A percentile compares a stretch with the other conserved stretches of the same genome.
Conservation (phyloP, 1,284 basidiomycete species). For the Apiotrichum porosum region DNA sequence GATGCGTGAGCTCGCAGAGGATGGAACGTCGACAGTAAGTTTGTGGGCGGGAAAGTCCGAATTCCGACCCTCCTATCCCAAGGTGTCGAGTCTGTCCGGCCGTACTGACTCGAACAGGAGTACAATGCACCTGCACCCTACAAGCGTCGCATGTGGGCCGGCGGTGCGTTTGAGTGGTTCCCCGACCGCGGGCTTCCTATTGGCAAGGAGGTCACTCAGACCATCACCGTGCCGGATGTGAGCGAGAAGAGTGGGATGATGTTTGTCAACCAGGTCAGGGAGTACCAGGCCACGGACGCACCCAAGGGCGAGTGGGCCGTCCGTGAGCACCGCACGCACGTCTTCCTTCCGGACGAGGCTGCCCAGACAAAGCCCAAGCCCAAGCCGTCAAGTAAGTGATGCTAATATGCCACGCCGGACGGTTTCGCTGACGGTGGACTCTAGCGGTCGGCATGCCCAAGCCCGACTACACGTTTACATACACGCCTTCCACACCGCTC, state of each 20-base stretch:
- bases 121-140: constrained; percentile 63
- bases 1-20: constrained; percentile 57
- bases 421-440: background rate
- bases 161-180: constrained; percentile 64
- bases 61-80: background rate
- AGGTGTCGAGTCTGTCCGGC: too few relatives aligned
- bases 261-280: constrained; percentile 62
- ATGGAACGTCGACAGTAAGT: constrained; percentile 60
- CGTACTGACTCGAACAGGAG: constrained; percentile 45
- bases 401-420: background rate
- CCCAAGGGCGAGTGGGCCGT: constrained; percentile 54
- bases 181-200: constrained; percentile 52
- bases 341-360: constrained; percentile 55
- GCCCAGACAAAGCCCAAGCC: constrained; percentile 3
- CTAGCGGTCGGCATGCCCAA: constrained; percentile 28
- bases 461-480: constrained; percentile 56
- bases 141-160: constrained; percentile 76
- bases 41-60: background rate
- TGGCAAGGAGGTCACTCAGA: constrained; percentile 56
- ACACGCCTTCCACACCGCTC: constrained; percentile 63
- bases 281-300: constrained; percentile 44
- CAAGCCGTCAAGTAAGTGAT: constrained; percentile 7
- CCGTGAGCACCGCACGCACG: constrained; percentile 66
- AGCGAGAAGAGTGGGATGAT: constrained; percentile 68
- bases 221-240: constrained; percentile 56